Base-by-base conservation (phyloP, 2,329 filamentous ascomycete genomes). In the Xylariaceae sp. region DNA sequence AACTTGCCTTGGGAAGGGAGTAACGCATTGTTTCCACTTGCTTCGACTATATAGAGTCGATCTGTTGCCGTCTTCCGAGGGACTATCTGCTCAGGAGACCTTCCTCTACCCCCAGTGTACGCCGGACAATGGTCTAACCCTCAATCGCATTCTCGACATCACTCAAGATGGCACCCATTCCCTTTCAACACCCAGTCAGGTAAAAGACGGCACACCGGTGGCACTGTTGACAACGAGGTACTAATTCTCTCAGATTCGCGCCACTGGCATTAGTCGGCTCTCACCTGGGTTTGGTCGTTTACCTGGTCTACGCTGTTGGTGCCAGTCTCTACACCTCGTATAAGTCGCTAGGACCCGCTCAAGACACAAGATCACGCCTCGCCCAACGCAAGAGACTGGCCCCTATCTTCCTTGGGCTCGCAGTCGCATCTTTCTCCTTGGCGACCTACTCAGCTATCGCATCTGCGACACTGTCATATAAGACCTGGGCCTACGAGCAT, bases 401-500 rank as follows among this genome's bases (percentile, higher is more conserved):
- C 3, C 58, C 61, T 3, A 43, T 55, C n/a, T 69, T 68, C 38
- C 44, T 57, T 7, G 58, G 51, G 4, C 50, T 68, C 1, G 61
- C 65, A 3, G 35, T 49, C 11, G 43, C 61, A 1, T 52, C 60
- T 4, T 46, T 67, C 12, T 43, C 37, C 12, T 43, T 57, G 18
- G 62, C 64, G 0, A 38, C 54, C 17, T 62, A 59, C 22, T 61
- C 63, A 1, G 52, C 52, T 17, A 28, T 55, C n/a, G 41, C 47
- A 17, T 64, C 61, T 22, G 54, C 59, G 9, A 48, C 43, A 3
- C 47, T 68, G 13, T 69, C 66, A 3, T 69, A 67, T 45, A 55
- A 50, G 16, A 61, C 57, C 12, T 69, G 66, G 66, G 64, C 65
- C 12, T 58, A 61, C 24, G 56, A 66, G 39, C 59, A 63, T 41